phyloP scores from a whole-genome alignment of 2,329 filamentous ascomycete genomes.

The Gremmenia infestans region DNA sequence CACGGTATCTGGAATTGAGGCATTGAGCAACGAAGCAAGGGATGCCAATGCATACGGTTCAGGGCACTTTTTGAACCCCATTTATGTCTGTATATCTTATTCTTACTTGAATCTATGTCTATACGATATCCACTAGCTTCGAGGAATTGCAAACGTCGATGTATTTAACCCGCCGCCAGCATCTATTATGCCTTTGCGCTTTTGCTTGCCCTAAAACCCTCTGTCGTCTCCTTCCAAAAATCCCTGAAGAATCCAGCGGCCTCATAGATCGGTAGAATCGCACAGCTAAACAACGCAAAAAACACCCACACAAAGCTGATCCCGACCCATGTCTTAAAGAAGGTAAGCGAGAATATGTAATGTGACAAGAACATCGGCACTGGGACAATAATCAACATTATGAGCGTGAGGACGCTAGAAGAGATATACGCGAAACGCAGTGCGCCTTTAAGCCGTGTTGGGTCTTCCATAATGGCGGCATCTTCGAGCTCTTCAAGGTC shows the following conservation, averaged over 20 bases:
- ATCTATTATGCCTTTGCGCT: no score
- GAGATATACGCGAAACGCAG: not conserved
- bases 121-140: no score
- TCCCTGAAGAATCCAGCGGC: not conserved
- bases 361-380: constrained; percentile 9
- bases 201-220: no score
- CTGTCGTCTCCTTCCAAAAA: no score
- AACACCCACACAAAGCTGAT: constrained; percentile 12
- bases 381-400: not conserved
- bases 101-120: no score
- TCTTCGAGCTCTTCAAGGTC: not conserved
- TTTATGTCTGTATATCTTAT: no score
- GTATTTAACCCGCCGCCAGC: no score
- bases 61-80: no score
- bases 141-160: no score
- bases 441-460: not conserved
- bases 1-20: no score
- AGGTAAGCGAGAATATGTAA: constrained; percentile 6
- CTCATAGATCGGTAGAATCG: constrained; percentile 11
- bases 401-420: not conserved
- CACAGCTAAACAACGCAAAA: constrained; percentile 5
- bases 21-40: no score
- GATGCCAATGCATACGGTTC: no score
- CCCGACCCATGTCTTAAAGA: constrained; percentile 10
- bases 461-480: constrained; percentile 1